Percentiles rank a stretch among this genome's conserved stretches.
Evolutionary conservation across 2,329 filamentous ascomycete species (phyloP).

Genomic region (Zymoseptoria brevis): DNA sequence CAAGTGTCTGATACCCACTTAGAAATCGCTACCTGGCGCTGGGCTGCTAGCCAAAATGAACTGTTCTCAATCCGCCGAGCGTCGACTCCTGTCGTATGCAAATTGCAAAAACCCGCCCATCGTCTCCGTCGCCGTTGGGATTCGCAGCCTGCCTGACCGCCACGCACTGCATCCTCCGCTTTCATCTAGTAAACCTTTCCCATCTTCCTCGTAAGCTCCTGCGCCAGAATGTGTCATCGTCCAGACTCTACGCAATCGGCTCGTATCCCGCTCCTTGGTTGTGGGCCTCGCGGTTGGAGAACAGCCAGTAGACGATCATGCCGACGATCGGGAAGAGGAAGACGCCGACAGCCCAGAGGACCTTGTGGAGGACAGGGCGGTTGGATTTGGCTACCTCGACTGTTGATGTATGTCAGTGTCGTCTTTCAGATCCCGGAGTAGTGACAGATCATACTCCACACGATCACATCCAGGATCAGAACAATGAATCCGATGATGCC

Average conservation of each 20-base stretch:
- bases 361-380: constrained; percentile 49
- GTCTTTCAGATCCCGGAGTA: too few relatives aligned
- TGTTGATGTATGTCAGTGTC: constrained; percentile 26
- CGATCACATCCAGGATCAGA: constrained; percentile 54
- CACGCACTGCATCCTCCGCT: background rate
- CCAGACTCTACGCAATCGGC: constrained; percentile 29
- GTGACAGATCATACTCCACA: constrained; percentile 42
- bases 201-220: background rate
- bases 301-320: constrained; percentile 55
- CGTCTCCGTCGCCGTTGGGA: too few relatives aligned
- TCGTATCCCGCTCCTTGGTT: constrained; percentile 50
- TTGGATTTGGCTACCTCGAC: constrained; percentile 59
- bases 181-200: background rate
- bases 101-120: background rate
- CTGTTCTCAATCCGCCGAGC: background rate
- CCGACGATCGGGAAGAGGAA: constrained; percentile 58
- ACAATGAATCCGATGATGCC: constrained; percentile 55
- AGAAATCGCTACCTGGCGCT: background rate
- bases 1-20: background rate
- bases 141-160: background rate
- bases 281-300: constrained; percentile 53
- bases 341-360: constrained; percentile 56
- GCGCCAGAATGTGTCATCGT: background rate
- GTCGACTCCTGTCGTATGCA: background rate
- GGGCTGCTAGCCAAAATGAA: background rate